Evolutionary conservation across 2,329 filamentous ascomycete genomes (phyloP), one percentile per base, ranked within the genome.

Genomic region (Paraphoma chrysanthemicola): DNA sequence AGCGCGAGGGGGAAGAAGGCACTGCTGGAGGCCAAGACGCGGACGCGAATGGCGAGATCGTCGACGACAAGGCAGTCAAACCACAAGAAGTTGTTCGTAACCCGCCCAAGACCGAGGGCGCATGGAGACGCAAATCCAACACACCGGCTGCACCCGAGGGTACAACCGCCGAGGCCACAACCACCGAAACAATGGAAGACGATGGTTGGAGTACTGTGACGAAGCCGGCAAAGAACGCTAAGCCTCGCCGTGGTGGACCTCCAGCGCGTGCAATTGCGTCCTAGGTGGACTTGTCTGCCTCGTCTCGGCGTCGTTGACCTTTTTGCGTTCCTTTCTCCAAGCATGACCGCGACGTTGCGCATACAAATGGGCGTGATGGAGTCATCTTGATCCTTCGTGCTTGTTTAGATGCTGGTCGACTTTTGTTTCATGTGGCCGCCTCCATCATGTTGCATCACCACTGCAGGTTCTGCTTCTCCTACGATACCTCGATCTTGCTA

Each of bases 201-300:
- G 82, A 84, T 49, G 82, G 82, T 61, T 85, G 82, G 81, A 82
- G 79, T 66, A 84, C 82, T 39, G 82, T 85, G 44, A 73, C 79
- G 31, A 77, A 79, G 48, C 33, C 33, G 33, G 79, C 81, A 60
- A 82, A 82, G 73, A 72, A 67, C 53, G 46, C 68, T 16, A 62
- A 65, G 57, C 64, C 74, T 57, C 74, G 77, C 47, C 77, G 79
- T 60, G 74, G 74, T 29, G 74, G 74, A 30, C 67, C 72, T 44
- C 67, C 70, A 29, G 51, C 77, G 49, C 78, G 81, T 44, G 80
- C 81, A 38, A 75, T 83, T 62, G 81, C 81, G 57, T 83, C 81
- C 48, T 83, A 73, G 61, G 44, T 54, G 44, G 53, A 56, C 54
- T 45, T 53, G 43, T 51, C 53, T 51, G 46, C 60, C 29, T 54